Evolutionary conservation across 2,329 filamentous ascomycete genomes (phyloP).

Genomic region (Rhynchosporium secalis): DNA sequence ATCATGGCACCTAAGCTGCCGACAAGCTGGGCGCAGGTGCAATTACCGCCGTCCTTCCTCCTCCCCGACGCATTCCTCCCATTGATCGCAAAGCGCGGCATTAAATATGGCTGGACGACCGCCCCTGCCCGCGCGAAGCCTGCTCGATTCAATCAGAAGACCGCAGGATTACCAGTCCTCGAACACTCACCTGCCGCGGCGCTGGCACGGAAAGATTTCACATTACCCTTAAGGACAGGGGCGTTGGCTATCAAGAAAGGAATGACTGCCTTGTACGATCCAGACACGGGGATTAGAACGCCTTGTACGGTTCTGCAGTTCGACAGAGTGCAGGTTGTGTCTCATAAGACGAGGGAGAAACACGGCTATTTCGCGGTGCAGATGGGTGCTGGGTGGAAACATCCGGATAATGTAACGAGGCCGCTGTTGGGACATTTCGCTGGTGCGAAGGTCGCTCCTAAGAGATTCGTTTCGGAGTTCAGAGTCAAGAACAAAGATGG

Average conservation of each 20-base stretch:
- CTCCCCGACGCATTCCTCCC: constrained; percentile 38
- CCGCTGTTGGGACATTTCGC: constrained; percentile 88
- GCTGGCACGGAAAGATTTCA: constrained; percentile 57
- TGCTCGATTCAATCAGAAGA: constrained; percentile 56
- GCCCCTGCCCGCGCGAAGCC: constrained; percentile 53
- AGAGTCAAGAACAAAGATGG: constrained; percentile 73
- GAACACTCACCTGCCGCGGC: constrained; percentile 61
- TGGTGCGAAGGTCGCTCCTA: constrained; percentile 76
- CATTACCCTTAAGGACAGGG: constrained; percentile 70
- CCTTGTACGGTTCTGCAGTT: constrained; percentile 92
- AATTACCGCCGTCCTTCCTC: constrained; percentile 37
- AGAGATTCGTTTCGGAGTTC: constrained; percentile 84
- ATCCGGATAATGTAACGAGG: constrained; percentile 73
- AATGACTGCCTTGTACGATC: constrained; percentile 88
- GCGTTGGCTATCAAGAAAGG: constrained; percentile 88
- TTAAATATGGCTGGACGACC: constrained; percentile 58
- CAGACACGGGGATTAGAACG: constrained; percentile 71
- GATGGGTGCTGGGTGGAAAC: constrained; percentile 75
- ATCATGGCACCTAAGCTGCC: constrained; percentile 42
- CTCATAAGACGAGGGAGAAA: constrained; percentile 75
- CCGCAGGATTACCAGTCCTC: constrained; percentile 55
- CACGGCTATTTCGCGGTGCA: constrained; percentile 96
- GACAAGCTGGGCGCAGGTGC: constrained; percentile 38
- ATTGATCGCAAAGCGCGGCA: constrained; percentile 38
- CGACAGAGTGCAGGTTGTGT: constrained; percentile 86